Base-by-base conservation (phyloP, 2,329 filamentous ascomycete genomes). In the Phialophora macrospora region DNA sequence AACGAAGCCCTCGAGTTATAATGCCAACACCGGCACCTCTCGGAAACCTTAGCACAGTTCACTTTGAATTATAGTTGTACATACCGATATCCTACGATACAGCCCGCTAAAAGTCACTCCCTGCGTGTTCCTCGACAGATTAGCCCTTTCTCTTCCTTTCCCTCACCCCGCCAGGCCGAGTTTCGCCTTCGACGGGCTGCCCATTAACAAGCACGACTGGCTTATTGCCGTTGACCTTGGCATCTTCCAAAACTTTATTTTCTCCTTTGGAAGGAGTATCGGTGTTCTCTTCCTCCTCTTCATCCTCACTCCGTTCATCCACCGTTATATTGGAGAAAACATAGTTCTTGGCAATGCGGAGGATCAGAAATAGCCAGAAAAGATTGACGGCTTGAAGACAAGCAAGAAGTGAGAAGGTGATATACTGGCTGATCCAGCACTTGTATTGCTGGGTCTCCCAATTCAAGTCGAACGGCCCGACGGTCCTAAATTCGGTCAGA, bases 251-350 rank as follows among this genome's bases (percentile, higher is more conserved):
- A 30, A 22, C 48, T 14, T 65, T 61, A 20, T 46, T 24, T 60
- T 34, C 65, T 32, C 59, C 60, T 12, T 57, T 62, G 26, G 9
- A 41, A 11, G 60, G 49, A 1, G 32, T 12, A 14, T 61, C 49
- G n/a, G 14, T 61, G 34, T 77, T 76, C 55, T 79, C 77, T 7
- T 79, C 77, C n/a, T 79, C 75, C 2, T 78, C 78, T 67, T 81
- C 80, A 34, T 80, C 75, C 1, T 81, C 80, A 66, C 80, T 81
- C 66, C 80, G 73, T 68, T 81, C 80, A 60, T 82, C 80, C 65
- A 76, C 76, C 22, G 55, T 72, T 22, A 79, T 57, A 55, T 67
- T 69, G 28, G 57, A 66, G 55, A 73, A 72, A 8, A 72, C 69
- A 48, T 72, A 73, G 46, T 74, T 74, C 44, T 71, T 70, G 3